These are phyloP conservation scores for Phyllachora maydis DNA, from an alignment of 2,329 filamentous ascomycete genomes.

Conservation along the genomic window DNA sequence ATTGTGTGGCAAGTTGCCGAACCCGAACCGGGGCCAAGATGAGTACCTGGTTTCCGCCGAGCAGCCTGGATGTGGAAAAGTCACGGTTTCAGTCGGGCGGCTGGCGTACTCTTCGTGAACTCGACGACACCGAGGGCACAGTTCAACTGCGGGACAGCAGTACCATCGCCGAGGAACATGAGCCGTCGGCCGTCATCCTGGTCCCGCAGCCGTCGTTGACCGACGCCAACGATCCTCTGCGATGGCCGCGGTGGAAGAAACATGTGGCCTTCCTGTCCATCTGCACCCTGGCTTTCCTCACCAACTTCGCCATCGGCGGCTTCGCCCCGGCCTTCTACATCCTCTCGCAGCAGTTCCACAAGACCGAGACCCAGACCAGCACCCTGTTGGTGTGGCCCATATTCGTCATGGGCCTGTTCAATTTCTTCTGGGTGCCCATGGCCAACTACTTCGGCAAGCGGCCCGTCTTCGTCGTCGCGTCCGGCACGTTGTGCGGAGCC, in stretches of 20 bases:
- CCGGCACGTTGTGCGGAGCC: slow-evolving; percentile 14
- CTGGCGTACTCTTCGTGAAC: slow-evolving; percentile 9
- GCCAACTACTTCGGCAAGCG: slow-evolving; percentile 23
- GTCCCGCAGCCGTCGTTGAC: slow-evolving; percentile 18
- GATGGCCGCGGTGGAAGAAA: slow-evolving; percentile 23
- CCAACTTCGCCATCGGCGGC: slow-evolving; percentile 22
- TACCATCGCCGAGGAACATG: too few relatives aligned
- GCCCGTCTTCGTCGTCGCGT: slow-evolving; percentile 20
- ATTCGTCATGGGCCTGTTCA: slow-evolving; percentile 20
- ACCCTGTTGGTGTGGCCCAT: slow-evolving; percentile 21
- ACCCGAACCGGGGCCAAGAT: too few relatives aligned
- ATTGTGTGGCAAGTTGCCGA: too few relatives aligned
- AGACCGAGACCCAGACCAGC: slow-evolving; percentile 17
- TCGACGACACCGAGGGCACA: slow-evolving; percentile 18
- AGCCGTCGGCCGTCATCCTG: slow-evolving; percentile 14
- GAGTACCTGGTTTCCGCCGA: too few relatives aligned
- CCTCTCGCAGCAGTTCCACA: slow-evolving; percentile 19
- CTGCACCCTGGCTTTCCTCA: slow-evolving; percentile 22
- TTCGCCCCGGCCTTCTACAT: slow-evolving; percentile 21
- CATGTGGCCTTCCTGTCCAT: slow-evolving; percentile 17
- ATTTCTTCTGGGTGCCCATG: slow-evolving; percentile 27
- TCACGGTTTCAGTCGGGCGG: too few relatives aligned
- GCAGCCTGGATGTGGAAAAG: too few relatives aligned
- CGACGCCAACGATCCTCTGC: slow-evolving; percentile 24
- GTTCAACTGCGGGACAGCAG: slow-evolving; percentile 15